Conservation (phyloP, 2,329 filamentous ascomycete genomes). For the Apiospora malaysiana region DNA sequence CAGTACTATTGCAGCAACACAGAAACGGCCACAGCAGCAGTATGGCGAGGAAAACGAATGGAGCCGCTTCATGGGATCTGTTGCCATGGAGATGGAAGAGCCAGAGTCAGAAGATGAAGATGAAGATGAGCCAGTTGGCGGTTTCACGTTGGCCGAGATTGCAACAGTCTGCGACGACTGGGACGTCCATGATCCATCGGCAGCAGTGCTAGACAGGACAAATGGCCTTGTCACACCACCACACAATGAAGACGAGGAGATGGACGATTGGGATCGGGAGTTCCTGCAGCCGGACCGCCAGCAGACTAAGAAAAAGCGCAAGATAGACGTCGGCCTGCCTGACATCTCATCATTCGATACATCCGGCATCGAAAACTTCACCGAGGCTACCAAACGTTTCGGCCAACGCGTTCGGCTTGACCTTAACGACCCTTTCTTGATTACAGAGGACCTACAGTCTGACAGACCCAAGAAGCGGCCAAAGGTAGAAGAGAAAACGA, state of each 20-base stretch:
- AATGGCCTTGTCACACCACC: constrained; percentile 34
- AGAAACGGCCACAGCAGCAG: constrained; percentile 47
- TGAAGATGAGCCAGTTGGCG: constrained; percentile 71
- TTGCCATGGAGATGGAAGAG: constrained; percentile 48
- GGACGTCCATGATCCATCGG: constrained; percentile 63
- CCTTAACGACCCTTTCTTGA: constrained; percentile 83
- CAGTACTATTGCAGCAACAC: constrained; percentile 57
- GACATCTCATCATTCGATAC: constrained; percentile 65
- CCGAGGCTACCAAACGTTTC: constrained; percentile 72
- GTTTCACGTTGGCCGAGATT: constrained; percentile 80
- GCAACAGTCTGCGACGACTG: constrained; percentile 87
- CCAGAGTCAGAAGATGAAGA: constrained; percentile 51
- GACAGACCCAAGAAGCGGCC: constrained; percentile 67
- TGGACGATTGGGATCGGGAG: constrained; percentile 69
- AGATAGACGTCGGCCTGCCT: constrained; percentile 63
- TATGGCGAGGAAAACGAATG: constrained; percentile 57
- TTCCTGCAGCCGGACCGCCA: constrained; percentile 55
- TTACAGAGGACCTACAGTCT: constrained; percentile 78
- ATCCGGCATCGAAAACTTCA: constrained; percentile 81
- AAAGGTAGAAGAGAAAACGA: constrained; percentile 61
- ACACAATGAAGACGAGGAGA: constrained; percentile 53
- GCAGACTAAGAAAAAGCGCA: constrained; percentile 72
- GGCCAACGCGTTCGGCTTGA: constrained; percentile 84
- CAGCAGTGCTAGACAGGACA: constrained; percentile 23
- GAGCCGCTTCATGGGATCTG: constrained; percentile 52